Evolutionary conservation across 805 yeast genomes (phyloP), one percentile per base, ranked within the genome.

Genomic region (Kazachstania viticola): DNA sequence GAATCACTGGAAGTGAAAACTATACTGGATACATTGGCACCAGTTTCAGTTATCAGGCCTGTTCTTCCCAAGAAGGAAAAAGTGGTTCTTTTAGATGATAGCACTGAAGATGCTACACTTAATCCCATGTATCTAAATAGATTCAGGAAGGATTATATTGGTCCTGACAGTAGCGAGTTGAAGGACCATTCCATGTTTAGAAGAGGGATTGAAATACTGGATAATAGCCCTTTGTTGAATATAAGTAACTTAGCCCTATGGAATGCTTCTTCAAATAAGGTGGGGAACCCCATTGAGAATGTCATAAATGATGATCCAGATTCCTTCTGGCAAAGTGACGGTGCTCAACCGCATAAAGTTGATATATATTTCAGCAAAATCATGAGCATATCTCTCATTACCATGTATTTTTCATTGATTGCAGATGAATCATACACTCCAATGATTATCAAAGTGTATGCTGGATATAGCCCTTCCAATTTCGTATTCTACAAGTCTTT

Each of bases 351-450:
- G 0, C 99, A 91, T 57, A 64, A 61, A 17, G 61, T 91, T 5
- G 80, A 80, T 29, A 69, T 84, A 2, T 85, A 75, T 46, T 91
- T 91, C 54, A 66, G 85, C 19, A 85, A 80, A 46, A 66, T 73
- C 30, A 93, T 85, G 4, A 64, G 73, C 14, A 58, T 91, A 3
- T 73, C 76, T 31, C 55, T 81, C 32, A 56, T 91, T 1, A 73
- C 84, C 1, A 47, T 91, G 4, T 91, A 73, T 55, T 69, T 80
- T 14, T 82, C 87, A 44, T 73, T 68, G 44, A 52, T 62, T 3
- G 58, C 72, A 4, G 98, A 91, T 54, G 97, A 91, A 52, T 80
- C 94, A 14, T 91, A 93, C 49, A 85, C 98, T 0, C 99, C 99
- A 1, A 44, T 42, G 25, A 28, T 45, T 4, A 40, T 57, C 14